Conservation (phyloP, 2,329 filamentous ascomycete species). For the Aspergillus candidus region DNA sequence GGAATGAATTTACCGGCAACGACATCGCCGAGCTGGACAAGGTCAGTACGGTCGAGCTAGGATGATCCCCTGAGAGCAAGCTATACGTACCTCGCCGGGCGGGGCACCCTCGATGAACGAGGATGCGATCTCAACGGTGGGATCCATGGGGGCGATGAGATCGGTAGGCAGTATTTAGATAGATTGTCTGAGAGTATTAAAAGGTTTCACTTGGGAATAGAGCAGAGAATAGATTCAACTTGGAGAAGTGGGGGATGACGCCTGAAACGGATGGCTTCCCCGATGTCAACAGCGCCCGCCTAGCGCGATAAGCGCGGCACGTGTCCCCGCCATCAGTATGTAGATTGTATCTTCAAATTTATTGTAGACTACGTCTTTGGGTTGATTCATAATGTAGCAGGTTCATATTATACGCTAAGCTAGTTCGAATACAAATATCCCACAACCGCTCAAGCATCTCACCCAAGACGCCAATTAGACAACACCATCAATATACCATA, state of each 20-base stretch:
- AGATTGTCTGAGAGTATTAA: too few species aligned
- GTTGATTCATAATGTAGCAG: too few species aligned
- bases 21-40: slow-evolving; percentile 70
- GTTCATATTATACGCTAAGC: too few species aligned
- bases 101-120: slow-evolving; percentile 92
- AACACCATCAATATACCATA: not conserved
- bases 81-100: slow-evolving; percentile 73
- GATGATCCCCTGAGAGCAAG: slow-evolving; percentile 1
- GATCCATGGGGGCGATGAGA: slow-evolving; percentile 30
- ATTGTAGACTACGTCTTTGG: too few species aligned
- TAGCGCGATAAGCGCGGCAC: slow-evolving; percentile 17
- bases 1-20: slow-evolving; percentile 60
- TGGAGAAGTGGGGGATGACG: slow-evolving; percentile 4
- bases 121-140: slow-evolving; percentile 58
- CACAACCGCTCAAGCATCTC: not conserved
- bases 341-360: not conserved
- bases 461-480: not conserved
- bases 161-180: not conserved
- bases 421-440: not conserved
- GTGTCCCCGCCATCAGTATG: slow-evolving; percentile 4
- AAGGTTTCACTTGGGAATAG: not conserved
- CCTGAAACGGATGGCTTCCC: slow-evolving; percentile 3
- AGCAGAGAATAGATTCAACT: not conserved
- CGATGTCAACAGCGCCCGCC: slow-evolving; percentile 17
- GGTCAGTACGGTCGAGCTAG: slow-evolving; percentile 3